A percentile compares a stretch with the other conserved stretches of the same genome.
These are phyloP conservation scores for Aureobasidium namibiae DNA, from an alignment of 2,329 filamentous ascomycete species.

Conservation along the genomic window DNA sequence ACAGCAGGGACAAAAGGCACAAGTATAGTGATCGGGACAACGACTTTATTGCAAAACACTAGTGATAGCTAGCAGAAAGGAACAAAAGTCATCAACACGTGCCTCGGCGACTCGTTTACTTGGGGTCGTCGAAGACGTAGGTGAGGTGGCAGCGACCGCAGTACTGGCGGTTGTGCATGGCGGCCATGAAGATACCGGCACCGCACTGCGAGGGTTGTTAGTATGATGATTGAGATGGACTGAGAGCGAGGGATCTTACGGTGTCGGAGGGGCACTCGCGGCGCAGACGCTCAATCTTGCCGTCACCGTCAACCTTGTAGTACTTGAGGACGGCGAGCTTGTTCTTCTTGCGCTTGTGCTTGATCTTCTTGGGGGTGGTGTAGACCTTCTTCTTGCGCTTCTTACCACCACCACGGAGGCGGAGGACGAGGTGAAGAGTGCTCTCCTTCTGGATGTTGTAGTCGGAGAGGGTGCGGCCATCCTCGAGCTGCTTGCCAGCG, in stretches of 20 bases:
- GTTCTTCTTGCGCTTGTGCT: slow-evolving; percentile 99
- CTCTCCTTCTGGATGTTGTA: slow-evolving; percentile 99
- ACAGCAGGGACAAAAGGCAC: too few relatives aligned
- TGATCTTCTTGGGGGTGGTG: slow-evolving; percentile 99
- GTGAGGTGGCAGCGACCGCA: slow-evolving; percentile 67
- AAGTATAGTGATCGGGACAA: background rate
- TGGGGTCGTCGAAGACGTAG: slow-evolving; percentile 58
- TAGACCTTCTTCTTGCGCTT: slow-evolving; percentile 99
- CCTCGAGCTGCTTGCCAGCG: slow-evolving; percentile 99
- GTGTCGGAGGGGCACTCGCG: slow-evolving; percentile 92
- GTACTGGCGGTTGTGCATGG: slow-evolving; percentile 99
- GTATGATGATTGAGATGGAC: background rate
- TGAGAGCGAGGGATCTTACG: slow-evolving; percentile 47
- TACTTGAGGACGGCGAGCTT: slow-evolving; percentile 99
- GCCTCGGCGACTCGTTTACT: slow-evolving; percentile 19
- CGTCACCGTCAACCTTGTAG: slow-evolving; percentile 99
- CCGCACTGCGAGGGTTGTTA: slow-evolving; percentile 61
- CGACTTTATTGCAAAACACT: slow-evolving; percentile 8
- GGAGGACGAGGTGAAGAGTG: slow-evolving; percentile 94
- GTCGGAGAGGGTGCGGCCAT: slow-evolving; percentile 96
- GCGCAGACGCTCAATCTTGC: slow-evolving; percentile 98
- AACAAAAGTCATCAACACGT: background rate
- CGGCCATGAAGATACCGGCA: slow-evolving; percentile 99
- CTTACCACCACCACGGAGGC: slow-evolving; percentile 97
- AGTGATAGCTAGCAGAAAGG: background rate